These are phyloP conservation scores for Aspergillus jensenii DNA, from an alignment of 2,329 filamentous ascomycete species.

Conservation along the genomic window DNA sequence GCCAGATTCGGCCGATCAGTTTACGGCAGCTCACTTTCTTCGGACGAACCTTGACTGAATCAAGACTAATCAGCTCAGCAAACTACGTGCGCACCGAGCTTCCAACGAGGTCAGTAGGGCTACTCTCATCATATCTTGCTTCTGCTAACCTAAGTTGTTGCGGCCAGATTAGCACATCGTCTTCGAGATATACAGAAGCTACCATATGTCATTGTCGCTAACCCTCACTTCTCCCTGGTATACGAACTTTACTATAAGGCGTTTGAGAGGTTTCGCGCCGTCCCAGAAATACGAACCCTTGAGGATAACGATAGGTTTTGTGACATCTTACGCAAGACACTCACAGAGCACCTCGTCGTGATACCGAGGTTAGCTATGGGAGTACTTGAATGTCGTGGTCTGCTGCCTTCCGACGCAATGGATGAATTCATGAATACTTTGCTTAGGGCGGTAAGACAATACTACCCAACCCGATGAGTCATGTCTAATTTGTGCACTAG, in stretches of 20 bases:
- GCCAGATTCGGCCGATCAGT: slow-evolving; percentile 91
- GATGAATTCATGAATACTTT: slow-evolving; percentile 96
- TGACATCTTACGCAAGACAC: slow-evolving; percentile 71
- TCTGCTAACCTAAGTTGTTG: background rate
- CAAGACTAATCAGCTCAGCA: slow-evolving; percentile 84
- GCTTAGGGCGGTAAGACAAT: slow-evolving; percentile 69
- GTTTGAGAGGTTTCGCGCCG: slow-evolving; percentile 85
- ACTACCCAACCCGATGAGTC: slow-evolving; percentile 10
- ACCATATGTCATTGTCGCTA: slow-evolving; percentile 94
- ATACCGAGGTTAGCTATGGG: slow-evolving; percentile 95
- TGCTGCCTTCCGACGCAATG: slow-evolving; percentile 77
- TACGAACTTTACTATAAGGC: slow-evolving; percentile 96
- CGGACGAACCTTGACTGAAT: slow-evolving; percentile 86
- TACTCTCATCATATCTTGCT: background rate
- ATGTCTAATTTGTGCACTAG: slow-evolving; percentile 43
- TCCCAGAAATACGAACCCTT: slow-evolving; percentile 78
- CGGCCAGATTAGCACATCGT: slow-evolving; percentile 76
- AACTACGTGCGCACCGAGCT: slow-evolving; percentile 97
- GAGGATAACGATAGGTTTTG: slow-evolving; percentile 91
- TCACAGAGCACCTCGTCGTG: slow-evolving; percentile 85
- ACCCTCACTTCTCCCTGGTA: slow-evolving; percentile 87
- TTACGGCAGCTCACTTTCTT: slow-evolving; percentile 96
- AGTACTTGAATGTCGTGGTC: slow-evolving; percentile 81
- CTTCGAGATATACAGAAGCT: slow-evolving; percentile 96
- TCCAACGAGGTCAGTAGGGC: slow-evolving; percentile 67